A percentile compares a stretch with the other conserved stretches of the same genome.
phyloP scores from a whole-genome alignment of 768 basidiomycete species.

The Leccinellum rugosiceps region DNA sequence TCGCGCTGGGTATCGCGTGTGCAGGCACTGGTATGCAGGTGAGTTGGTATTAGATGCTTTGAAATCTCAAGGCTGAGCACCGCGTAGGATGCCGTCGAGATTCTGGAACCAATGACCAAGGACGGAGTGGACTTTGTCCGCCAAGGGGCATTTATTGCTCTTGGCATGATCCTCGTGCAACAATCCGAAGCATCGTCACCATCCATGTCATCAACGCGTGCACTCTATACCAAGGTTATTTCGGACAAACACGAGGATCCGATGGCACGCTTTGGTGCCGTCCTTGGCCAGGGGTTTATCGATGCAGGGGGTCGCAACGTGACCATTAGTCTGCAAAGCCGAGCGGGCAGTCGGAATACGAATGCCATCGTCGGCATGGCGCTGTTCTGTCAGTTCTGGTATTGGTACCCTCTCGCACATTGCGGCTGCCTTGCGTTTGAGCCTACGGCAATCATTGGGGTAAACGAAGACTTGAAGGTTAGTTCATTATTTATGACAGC shows the following conservation, averaged over 20 bases:
- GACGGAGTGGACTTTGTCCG: constrained; percentile 98
- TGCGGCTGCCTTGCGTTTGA: constrained; percentile 90
- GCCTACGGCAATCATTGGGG: constrained; percentile 91
- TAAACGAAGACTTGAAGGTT: constrained; percentile 84
- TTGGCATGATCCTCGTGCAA: constrained; percentile 96
- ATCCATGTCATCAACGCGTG: constrained; percentile 73
- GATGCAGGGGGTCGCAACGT: constrained; percentile 97
- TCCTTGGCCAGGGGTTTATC: constrained; percentile 93
- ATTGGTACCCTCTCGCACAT: constrained; percentile 98
- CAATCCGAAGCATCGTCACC: constrained; percentile 90
- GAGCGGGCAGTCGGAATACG: constrained; percentile 90
- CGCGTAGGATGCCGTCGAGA: constrained; percentile 86
- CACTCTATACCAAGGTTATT: constrained; percentile 87
- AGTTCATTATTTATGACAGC: constrained; percentile 11
- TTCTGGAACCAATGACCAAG: constrained; percentile 97
- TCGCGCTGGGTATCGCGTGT: constrained; percentile 95
- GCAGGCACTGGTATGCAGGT: constrained; percentile 96
- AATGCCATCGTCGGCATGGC: constrained; percentile 97
- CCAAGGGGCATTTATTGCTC: constrained; percentile 92
- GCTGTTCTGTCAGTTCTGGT: constrained; percentile 99
- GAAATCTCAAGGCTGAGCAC: not conserved
- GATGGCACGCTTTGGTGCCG: constrained; percentile 97
- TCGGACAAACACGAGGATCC: constrained; percentile 98
- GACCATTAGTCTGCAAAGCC: constrained; percentile 90
- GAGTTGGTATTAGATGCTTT: constrained; percentile 15